Base-by-base conservation (phyloP, 108 stramenopile genomes). In the Skeletonema menzelii region DNA sequence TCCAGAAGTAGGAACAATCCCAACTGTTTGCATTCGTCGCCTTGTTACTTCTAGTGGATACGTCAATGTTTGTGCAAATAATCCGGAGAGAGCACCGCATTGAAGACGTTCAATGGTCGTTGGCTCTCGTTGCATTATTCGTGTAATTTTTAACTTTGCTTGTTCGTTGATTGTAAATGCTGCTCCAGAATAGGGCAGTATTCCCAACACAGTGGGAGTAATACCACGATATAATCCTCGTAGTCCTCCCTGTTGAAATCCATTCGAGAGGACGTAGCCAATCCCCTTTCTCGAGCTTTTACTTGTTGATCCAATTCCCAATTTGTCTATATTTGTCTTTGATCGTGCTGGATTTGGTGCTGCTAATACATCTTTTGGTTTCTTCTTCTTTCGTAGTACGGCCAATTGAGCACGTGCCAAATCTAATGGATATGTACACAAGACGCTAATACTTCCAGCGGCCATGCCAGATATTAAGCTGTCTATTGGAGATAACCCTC, bases 1-100 rank as follows among this genome's bases (percentile, higher is more conserved):
- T 3, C 90, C 93, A 15, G 76, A 73, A 11, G 86, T 86, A 8
- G 85, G 81, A 17, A 95, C 87, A 56, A 94, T 72, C 12, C 96
- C 96, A 64, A 92, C 87, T 0, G 98, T 99, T 88, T 99, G 98
- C 98, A 98, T 97, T 4, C 97, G 87, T 49, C 98, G 77, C 32
- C 98, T 69, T 17, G 92, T 95, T 15, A 99, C 94, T 47, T 99
- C 98, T 10, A 98, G 75, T 3, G 98, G 98, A 83, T 99, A 99
- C 10, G 96, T 87, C 15, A 90, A 59, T 0, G 93, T 85, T 82
- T 97, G 97, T 27, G 95, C 97, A 42, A 96, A 79, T 10, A 97
- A 73, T 19, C 97, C 97, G 11, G 95, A 91, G 15, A 97, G 59
- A 12, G 87, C 97, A 20, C 97, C 97, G 66, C 95, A 96, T 62